These are phyloP conservation scores for Chrysoporthe deuterocubensis DNA, from an alignment of 2,329 filamentous ascomycete species.

Conservation along the genomic window DNA sequence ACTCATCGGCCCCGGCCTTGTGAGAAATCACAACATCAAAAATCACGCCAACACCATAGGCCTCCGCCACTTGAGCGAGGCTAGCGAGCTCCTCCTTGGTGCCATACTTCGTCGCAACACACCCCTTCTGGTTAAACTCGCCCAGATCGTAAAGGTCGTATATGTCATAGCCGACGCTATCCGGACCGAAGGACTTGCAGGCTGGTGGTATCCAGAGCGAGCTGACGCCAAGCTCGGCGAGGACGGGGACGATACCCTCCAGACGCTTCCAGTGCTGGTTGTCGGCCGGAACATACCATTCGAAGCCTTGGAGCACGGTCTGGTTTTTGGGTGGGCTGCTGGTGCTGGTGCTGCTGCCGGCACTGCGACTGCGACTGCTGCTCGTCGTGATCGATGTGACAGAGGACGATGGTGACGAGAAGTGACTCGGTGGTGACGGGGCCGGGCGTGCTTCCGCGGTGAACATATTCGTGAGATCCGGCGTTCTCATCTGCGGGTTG, in stretches of 20 bases:
- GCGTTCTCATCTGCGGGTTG: neutral
- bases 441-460: neutral
- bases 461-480: neutral
- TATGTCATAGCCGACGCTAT: slow-evolving; percentile 71
- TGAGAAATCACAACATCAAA: slow-evolving; percentile 77
- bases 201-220: slow-evolving; percentile 71
- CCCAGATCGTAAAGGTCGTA: slow-evolving; percentile 73
- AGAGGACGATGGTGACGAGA: neutral
- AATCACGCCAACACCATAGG: slow-evolving; percentile 60
- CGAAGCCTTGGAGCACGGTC: slow-evolving; percentile 69
- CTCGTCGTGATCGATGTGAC: neutral
- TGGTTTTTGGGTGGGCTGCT: slow-evolving; percentile 38
- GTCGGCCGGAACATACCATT: slow-evolving; percentile 71
- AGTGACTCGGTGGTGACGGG: neutral
- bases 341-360: neutral
- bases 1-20: slow-evolving; percentile 68
- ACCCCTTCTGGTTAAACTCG: slow-evolving; percentile 73
- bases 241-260: slow-evolving; percentile 50
- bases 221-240: slow-evolving; percentile 64
- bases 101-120: slow-evolving; percentile 69
- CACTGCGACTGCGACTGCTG: neutral
- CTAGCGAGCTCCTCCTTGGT: slow-evolving; percentile 61
- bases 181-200: slow-evolving; percentile 66
- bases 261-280: slow-evolving; percentile 65
- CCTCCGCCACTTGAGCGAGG: slow-evolving; percentile 55